These are phyloP conservation scores for Linderniella brevidens DNA, from an alignment of 257 asterid species.

Conservation along the genomic window DNA sequence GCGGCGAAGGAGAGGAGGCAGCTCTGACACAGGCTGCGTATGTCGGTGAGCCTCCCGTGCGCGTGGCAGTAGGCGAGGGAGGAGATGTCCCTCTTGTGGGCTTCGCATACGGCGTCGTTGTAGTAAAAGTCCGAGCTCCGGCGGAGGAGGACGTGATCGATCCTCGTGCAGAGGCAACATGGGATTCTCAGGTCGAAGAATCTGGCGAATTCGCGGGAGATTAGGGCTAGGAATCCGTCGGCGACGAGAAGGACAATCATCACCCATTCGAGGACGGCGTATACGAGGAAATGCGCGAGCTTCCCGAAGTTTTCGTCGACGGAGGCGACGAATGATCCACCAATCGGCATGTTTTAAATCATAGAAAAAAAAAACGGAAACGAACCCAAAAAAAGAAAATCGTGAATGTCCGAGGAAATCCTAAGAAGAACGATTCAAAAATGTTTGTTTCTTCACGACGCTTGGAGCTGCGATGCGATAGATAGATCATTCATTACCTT, in stretches of 20 bases:
- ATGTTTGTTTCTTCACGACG: no score
- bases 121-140: conserved; percentile 39
- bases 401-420: no score
- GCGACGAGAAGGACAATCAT: conserved; percentile 47
- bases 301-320: conserved; percentile 49
- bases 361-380: no score
- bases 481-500: no score
- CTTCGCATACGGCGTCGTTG: conserved; percentile 67
- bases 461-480: no score
- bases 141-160: conserved; percentile 43
- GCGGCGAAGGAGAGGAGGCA: conserved; percentile 60
- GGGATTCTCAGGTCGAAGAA: conserved; percentile 52
- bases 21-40: conserved; percentile 52
- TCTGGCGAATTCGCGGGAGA: conserved; percentile 49
- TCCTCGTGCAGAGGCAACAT: conserved; percentile 67
- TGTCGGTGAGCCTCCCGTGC: conserved; percentile 56
- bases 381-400: no score
- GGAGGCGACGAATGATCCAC: conserved; percentile 2
- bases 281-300: conserved; percentile 40
- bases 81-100: conserved; percentile 61
- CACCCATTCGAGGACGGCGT: conserved; percentile 53
- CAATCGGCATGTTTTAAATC: no score
- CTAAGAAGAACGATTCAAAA: no score
- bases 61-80: conserved; percentile 77
- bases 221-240: conserved; percentile 53